Percentiles rank a stretch among this genome's conserved stretches.
phyloP scores from a whole-genome alignment of 148 eudicot species.

The Talinum fruticosum region DNA sequence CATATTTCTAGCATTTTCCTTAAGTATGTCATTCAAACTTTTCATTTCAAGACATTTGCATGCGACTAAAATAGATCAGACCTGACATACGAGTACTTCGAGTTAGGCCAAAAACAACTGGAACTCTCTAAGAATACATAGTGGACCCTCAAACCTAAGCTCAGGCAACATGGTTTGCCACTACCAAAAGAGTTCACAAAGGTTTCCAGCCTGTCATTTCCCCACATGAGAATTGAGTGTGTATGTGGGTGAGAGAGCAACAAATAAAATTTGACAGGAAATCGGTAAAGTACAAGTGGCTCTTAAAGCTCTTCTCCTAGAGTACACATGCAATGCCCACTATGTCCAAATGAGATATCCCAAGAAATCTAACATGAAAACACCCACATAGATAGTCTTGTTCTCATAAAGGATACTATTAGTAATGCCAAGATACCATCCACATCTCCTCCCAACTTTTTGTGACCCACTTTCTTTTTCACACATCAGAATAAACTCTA shows the following conservation, averaged over 20 bases:
- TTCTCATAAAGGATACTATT: constrained; percentile 13
- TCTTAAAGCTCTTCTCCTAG: constrained; percentile 12
- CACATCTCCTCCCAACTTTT: constrained; percentile 14
- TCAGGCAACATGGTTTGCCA: constrained; percentile 1
- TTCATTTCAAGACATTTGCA: not conserved
- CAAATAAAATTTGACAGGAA: not conserved
- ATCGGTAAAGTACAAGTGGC: constrained; percentile 7
- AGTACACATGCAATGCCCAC: constrained; percentile 12
- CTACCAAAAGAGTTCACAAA: not conserved
- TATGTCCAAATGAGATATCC: constrained; percentile 9
- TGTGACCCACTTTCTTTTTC: constrained; percentile 22
- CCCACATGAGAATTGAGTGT: not conserved
- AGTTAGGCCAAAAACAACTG: not conserved
- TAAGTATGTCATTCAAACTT: not conserved
- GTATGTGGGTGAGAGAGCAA: not conserved
- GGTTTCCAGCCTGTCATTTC: constrained; percentile 12
- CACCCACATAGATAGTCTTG: constrained; percentile 31
- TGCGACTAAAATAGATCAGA: no score
- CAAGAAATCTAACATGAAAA: constrained; percentile 28
- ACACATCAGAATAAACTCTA: constrained; percentile 7
- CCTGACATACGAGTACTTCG: no score
- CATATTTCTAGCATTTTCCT: not conserved
- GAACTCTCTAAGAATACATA: not conserved
- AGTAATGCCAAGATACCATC: constrained; percentile 22
- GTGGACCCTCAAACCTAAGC: constrained; percentile 2